Conservation (phyloP, 2,329 filamentous ascomycete species). For the Pseudogymnoascus sp. region DNA sequence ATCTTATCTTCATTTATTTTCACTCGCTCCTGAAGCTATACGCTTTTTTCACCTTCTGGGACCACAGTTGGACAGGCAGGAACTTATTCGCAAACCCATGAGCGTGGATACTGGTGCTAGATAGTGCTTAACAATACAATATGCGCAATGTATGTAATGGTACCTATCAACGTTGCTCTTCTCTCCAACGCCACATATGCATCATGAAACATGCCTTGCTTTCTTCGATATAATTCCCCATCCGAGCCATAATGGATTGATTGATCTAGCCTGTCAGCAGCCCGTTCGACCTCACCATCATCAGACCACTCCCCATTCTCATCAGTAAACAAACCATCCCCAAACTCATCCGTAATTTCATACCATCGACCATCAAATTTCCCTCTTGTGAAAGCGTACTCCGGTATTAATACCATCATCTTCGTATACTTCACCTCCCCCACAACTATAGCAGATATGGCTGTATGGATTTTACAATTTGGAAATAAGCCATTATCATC, state of each 20-base stretch:
- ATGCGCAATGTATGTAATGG: neutral
- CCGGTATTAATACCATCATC: neutral
- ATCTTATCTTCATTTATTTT: no score
- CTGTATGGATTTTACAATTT: neutral
- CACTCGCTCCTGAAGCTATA: no score
- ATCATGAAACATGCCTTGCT: neutral
- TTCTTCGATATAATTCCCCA: neutral
- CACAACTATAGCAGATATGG: neutral
- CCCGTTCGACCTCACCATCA: neutral
- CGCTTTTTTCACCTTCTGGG: no score
- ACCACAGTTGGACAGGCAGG: no score
- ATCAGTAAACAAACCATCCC: neutral
- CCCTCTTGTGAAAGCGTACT: neutral
- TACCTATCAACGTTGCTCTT: neutral
- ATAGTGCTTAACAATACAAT: neutral
- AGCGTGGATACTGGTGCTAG: no score
- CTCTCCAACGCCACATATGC: neutral
- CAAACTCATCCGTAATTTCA: neutral
- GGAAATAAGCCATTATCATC: neutral
- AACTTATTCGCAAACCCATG: no score
- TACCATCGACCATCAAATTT: neutral
- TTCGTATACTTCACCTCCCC: neutral
- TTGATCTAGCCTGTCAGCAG: neutral
- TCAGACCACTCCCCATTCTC: neutral
- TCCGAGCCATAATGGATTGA: neutral